A percentile compares a stretch with the other conserved stretches of the same genome.
Evolutionary conservation across 108 stramenopile genomes (phyloP).

Genomic region (Seminavis robusta): DNA sequence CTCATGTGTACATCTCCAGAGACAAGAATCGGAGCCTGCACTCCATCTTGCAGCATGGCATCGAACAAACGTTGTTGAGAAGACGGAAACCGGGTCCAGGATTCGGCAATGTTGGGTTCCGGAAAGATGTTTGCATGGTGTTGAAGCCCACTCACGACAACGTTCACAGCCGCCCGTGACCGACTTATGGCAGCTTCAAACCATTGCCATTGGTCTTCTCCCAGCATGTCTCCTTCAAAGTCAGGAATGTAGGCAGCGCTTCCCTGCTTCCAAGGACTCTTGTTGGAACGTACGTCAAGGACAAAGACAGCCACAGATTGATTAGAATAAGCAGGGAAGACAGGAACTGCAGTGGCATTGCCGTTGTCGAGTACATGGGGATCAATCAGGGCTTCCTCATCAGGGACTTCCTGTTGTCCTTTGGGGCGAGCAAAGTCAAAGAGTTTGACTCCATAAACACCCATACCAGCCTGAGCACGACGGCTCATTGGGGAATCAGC

Average conservation of each 20-base stretch:
- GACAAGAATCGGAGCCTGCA: conserved; percentile 49
- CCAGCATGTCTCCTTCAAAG: conserved; percentile 65
- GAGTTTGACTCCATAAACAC: conserved; percentile 67
- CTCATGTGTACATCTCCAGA: conserved; percentile 83
- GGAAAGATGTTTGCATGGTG: conserved; percentile 52
- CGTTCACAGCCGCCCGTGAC: conserved; percentile 68
- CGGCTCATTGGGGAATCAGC: conserved; percentile 41
- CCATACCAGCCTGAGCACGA: conserved; percentile 33
- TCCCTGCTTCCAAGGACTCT: conserved; percentile 68
- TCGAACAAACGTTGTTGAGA: conserved; percentile 46
- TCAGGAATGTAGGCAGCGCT: conserved; percentile 3
- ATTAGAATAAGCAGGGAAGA: conserved; percentile 10
- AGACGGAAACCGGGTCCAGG: conserved; percentile 59
- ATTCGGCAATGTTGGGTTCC: conserved; percentile 54
- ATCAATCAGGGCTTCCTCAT: conserved; percentile 52
- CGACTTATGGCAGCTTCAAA: conserved; percentile 60
- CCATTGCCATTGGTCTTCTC: conserved; percentile 84
- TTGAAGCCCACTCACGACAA: conserved; percentile 75
- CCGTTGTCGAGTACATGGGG: conserved; percentile 21
- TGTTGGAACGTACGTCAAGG: conserved; percentile 67
- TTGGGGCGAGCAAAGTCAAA: conserved; percentile 53
- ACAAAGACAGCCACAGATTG: conserved; percentile 72
- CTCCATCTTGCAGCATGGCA: conserved; percentile 40
- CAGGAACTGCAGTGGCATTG: conserved; percentile 5
- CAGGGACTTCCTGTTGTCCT: conserved; percentile 20